These are phyloP conservation scores for Zostera marina DNA, from an alignment of 116 monocot species.

Conservation along the genomic window DNA sequence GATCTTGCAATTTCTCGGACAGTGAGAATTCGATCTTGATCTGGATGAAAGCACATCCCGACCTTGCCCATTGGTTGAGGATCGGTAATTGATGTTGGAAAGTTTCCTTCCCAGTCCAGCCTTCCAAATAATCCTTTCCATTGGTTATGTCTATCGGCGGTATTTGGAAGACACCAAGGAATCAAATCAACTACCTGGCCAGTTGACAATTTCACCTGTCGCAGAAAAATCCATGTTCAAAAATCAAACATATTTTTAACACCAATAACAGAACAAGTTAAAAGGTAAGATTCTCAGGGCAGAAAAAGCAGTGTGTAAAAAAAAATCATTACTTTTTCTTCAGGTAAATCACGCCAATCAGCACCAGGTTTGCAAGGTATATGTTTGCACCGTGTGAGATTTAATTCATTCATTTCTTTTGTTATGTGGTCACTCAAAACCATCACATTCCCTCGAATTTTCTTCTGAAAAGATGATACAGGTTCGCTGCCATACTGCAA, in stretches of 20 bases:
- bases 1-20: constrained; percentile 89
- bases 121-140: constrained; percentile 98
- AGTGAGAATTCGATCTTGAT: constrained; percentile 73
- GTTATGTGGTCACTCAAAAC: constrained; percentile 71
- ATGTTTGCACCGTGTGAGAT: constrained; percentile 67
- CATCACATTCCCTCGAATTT: constrained; percentile 48
- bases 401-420: constrained; percentile 97
- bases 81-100: constrained; percentile 90
- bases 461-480: constrained; percentile 85
- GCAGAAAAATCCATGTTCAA: neutral
- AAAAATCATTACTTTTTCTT: constrained; percentile 50
- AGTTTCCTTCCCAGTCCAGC: constrained; percentile 97
- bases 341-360: constrained; percentile 92
- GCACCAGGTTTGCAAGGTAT: constrained; percentile 80
- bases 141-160: constrained; percentile 92
- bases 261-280: too few species aligned
- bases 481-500: constrained; percentile 63
- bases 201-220: constrained; percentile 68
- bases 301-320: too few species aligned
- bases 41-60: constrained; percentile 94
- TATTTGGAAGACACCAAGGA: constrained; percentile 96
- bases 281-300: too few species aligned
- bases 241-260: too few species aligned
- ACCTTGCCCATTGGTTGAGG: constrained; percentile 96
- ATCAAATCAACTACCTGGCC: constrained; percentile 81